These are phyloP conservation scores for Combretum micranthum DNA, from an alignment of 345 rosid species.

Conservation along the genomic window DNA sequence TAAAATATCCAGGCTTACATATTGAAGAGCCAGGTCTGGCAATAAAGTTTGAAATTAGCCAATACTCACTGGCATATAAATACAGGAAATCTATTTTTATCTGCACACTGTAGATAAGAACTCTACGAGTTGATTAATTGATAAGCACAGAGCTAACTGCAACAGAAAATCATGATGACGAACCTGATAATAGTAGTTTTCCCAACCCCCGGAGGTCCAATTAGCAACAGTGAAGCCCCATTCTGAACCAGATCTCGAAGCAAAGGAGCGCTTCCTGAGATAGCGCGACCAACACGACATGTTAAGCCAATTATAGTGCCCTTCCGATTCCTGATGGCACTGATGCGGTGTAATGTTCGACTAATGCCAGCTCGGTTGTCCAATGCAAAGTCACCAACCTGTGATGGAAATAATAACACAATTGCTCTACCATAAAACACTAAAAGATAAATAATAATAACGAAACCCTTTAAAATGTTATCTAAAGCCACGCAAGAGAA, in stretches of 20 bases:
- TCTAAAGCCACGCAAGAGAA: too few relatives aligned
- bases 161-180: not conserved
- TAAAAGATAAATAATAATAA: too few relatives aligned
- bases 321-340: slow-evolving; percentile 77
- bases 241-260: slow-evolving; percentile 65
- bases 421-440: too few relatives aligned
- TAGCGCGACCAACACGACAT: slow-evolving; percentile 88
- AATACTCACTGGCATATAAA: too few relatives aligned
- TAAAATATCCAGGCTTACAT: too few relatives aligned
- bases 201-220: slow-evolving; percentile 96
- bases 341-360: slow-evolving; percentile 79
- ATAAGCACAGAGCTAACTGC: not conserved
- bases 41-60: too few relatives aligned
- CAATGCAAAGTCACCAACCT: slow-evolving; percentile 82
- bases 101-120: too few relatives aligned
- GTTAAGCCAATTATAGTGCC: slow-evolving; percentile 77
- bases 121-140: not conserved
- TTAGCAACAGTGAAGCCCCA: slow-evolving; percentile 78
- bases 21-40: too few relatives aligned
- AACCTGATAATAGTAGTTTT: slow-evolving; percentile 95
- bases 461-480: too few relatives aligned
- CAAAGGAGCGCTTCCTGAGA: slow-evolving; percentile 71
- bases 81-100: too few relatives aligned
- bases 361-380: slow-evolving; percentile 95
- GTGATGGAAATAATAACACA: slow-evolving; percentile 4